Conservation (phyloP, 1,139 yeast species). For the Torulaspora globosa region DNA sequence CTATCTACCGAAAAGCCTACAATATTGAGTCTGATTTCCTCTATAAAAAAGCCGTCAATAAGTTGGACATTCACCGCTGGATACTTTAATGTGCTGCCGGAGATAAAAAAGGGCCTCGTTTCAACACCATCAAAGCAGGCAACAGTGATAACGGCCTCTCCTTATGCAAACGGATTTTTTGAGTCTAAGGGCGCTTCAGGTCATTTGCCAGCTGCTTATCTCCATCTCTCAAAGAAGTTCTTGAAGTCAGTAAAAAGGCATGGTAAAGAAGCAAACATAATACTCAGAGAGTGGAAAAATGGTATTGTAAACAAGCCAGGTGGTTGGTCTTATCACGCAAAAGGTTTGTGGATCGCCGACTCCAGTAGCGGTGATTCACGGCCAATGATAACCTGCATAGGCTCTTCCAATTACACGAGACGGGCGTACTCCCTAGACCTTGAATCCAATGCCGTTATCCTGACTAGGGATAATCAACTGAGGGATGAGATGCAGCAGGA, state of each 20-base stretch:
- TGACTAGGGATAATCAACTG: constrained; percentile 64
- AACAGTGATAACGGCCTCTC: constrained; percentile 81
- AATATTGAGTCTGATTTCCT: constrained; percentile 55
- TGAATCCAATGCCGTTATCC: constrained; percentile 77
- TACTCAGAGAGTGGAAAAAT: constrained; percentile 76
- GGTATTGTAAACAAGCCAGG: constrained; percentile 76
- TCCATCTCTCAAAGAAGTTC: constrained; percentile 69
- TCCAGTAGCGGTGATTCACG: constrained; percentile 39
- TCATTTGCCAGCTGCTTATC: constrained; percentile 81
- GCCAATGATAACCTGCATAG: constrained; percentile 77
- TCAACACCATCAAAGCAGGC: constrained; percentile 57
- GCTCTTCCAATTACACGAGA: constrained; percentile 89
- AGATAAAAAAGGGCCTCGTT: constrained; percentile 59
- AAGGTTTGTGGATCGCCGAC: constrained; percentile 82
- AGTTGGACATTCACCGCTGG: constrained; percentile 95
- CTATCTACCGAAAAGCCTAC: constrained; percentile 79
- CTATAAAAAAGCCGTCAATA: constrained; percentile 51
- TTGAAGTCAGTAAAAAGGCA: constrained; percentile 49
- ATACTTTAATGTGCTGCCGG: constrained; percentile 85
- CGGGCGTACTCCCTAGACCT: constrained; percentile 84
- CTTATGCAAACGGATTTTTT: constrained; percentile 90
- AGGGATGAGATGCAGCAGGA: constrained; percentile 58
- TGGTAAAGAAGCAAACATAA: constrained; percentile 48
- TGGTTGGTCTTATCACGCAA: constrained; percentile 99
- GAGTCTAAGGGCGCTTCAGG: constrained; percentile 78